These are phyloP conservation scores for Hypoxylon fragiforme DNA, from an alignment of 495 filamentous ascomycete genomes.

Conservation along the genomic window DNA sequence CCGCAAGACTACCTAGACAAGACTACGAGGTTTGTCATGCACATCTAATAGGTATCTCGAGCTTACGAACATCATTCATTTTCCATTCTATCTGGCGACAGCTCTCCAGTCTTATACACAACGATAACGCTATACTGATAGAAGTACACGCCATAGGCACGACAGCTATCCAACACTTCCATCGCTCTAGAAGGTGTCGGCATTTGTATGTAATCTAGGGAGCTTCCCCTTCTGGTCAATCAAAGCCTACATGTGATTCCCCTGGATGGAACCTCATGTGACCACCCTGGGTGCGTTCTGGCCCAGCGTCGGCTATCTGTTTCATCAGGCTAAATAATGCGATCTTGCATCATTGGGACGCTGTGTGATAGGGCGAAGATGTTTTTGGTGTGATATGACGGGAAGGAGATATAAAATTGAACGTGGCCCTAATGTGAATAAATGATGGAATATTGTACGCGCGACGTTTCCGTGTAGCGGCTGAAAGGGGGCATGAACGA, in stretches of 20 bases:
- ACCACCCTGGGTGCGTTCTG: conserved; percentile 3
- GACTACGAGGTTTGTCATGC: no score
- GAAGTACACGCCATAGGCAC: background rate
- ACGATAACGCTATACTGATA: background rate
- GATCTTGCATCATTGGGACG: conserved; percentile 21
- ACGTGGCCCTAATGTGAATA: conserved; percentile 2
- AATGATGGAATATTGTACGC: conserved; percentile 6
- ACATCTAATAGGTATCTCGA: no score
- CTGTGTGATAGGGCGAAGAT: conserved; percentile 9
- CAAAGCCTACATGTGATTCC: conserved; percentile 9
- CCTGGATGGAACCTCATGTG: conserved; percentile 21
- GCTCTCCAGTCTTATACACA: conserved; percentile 6
- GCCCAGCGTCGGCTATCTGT: background rate
- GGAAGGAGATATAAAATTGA: background rate
- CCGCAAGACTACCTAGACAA: no score
- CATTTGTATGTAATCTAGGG: conserved; percentile 15
- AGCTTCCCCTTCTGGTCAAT: conserved; percentile 6
- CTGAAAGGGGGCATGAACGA: background rate
- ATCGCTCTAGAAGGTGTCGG: conserved; percentile 9
- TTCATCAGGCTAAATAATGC: conserved; percentile 28
- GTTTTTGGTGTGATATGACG: background rate
- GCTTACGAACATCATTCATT: no score
- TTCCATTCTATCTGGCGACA: background rate
- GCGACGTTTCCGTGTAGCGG: background rate
- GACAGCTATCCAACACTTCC: background rate